Conservation (phyloP, 257 asterid species). For the Fraxinus anomala region DNA sequence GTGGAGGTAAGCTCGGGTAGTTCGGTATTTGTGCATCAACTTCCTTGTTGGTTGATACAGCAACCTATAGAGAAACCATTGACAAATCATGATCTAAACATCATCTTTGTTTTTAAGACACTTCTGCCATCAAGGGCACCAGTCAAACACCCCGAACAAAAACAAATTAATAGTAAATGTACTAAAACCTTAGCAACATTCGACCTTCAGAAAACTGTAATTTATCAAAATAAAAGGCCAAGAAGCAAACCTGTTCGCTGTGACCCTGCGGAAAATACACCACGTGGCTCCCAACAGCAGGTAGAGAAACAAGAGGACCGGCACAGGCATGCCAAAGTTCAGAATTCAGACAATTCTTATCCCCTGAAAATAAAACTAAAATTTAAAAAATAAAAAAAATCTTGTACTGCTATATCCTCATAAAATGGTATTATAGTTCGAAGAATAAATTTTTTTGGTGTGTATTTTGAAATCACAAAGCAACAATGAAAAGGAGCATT, state of each 20-base stretch:
- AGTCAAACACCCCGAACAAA: not conserved
- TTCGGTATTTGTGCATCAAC: slow-evolving; percentile 70
- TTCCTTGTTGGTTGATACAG: slow-evolving; percentile 74
- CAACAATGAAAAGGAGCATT: slow-evolving; percentile 8
- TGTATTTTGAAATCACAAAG: not conserved
- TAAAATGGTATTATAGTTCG: not conserved
- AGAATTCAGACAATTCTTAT: slow-evolving; percentile 59
- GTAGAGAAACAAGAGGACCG: slow-evolving; percentile 90
- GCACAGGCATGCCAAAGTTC: slow-evolving; percentile 98
- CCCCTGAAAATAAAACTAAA: slow-evolving; percentile 43
- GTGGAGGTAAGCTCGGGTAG: slow-evolving; percentile 67
- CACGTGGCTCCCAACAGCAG: slow-evolving; percentile 75
- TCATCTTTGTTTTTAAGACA: not conserved
- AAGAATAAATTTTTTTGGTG: not conserved
- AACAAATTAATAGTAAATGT: not conserved
- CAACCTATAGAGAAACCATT: slow-evolving; percentile 45
- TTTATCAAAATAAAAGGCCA: not conserved
- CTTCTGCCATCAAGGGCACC: not conserved
- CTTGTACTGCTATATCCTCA: not conserved
- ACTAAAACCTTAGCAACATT: not conserved
- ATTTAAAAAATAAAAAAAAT: slow-evolving; percentile 1
- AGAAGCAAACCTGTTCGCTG: slow-evolving; percentile 64
- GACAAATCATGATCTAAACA: slow-evolving; percentile 13
- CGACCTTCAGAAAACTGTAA: not conserved
- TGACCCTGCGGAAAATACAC: slow-evolving; percentile 87